Percentiles rank a stretch among this genome's conserved stretches.
Conservation (phyloP, 139 green algal genomes). For the Micractinium sp. region DNA sequence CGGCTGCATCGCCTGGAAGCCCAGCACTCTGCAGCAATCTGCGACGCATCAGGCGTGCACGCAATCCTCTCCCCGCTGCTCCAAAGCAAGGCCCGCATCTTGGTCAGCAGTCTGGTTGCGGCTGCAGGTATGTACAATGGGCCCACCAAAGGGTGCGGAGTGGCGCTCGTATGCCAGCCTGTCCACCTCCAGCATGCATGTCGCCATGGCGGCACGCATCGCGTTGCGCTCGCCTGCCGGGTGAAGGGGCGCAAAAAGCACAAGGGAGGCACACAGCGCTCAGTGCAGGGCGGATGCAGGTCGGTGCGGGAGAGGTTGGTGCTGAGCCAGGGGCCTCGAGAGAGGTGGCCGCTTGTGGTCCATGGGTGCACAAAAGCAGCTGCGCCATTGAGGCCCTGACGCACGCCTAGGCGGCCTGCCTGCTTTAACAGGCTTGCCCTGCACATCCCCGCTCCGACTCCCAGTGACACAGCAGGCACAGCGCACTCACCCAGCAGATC, state of each 20-base stretch:
- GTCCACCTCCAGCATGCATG: conserved; percentile 55
- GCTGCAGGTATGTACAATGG: background rate
- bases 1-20: too few relatives aligned
- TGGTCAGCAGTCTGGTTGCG: background rate
- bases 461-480: too few relatives aligned
- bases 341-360: too few relatives aligned
- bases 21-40: background rate
- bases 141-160: conserved; percentile 15
- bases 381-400: background rate
- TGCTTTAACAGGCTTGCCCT: too few relatives aligned
- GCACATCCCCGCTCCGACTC: too few relatives aligned
- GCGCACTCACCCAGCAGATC: conserved; percentile 61
- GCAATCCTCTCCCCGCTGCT: background rate
- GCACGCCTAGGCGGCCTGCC: background rate
- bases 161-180: conserved; percentile 48
- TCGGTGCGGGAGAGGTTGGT: too few relatives aligned
- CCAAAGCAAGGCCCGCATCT: background rate
- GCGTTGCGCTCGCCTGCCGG: conserved; percentile 35
- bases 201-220: conserved; percentile 46
- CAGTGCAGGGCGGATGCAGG: background rate
- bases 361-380: background rate
- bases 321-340: too few relatives aligned
- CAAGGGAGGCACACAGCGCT: background rate
- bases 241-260: background rate
- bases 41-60: background rate